These are phyloP conservation scores for Sugiyamaella lignohabitans DNA, from an alignment of 805 yeast genomes.

Conservation along the genomic window DNA sequence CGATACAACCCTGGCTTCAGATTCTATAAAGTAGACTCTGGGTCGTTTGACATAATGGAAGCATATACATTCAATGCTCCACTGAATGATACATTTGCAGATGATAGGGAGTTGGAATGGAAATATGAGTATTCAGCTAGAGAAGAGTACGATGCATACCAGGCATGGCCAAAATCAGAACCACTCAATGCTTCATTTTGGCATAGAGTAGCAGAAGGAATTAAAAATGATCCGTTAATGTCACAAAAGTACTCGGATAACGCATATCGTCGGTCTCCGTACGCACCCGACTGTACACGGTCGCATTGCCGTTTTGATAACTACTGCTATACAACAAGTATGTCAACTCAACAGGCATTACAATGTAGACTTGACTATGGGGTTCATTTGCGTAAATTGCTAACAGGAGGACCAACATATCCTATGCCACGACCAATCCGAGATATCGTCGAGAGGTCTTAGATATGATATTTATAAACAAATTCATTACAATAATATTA, in stretches of 20 bases:
- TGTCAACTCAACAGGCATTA: conserved; percentile 27
- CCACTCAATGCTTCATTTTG: conserved; percentile 63
- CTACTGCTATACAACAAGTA: conserved; percentile 37
- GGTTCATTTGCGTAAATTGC: conserved; percentile 5
- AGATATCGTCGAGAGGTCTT: conserved; percentile 6
- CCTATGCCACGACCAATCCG: conserved; percentile 28
- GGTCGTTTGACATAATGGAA: conserved; percentile 56
- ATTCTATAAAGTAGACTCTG: conserved; percentile 58
- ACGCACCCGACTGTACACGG: conserved; percentile 42
- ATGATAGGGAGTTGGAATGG: conserved; percentile 46
- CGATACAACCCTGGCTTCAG: conserved; percentile 66
- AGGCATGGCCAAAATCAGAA: conserved; percentile 48
- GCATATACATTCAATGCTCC: conserved; percentile 51
- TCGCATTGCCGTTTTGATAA: conserved; percentile 32
- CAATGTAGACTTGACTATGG: conserved; percentile 16
- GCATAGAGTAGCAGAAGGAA: conserved; percentile 47
- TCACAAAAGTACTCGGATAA: conserved; percentile 46
- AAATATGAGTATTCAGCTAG: conserved; percentile 58
- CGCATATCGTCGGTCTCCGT: conserved; percentile 51
- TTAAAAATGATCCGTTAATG: conserved; percentile 38
- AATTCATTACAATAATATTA: neutral
- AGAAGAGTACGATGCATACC: conserved; percentile 30
- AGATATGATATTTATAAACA: conserved; percentile 1
- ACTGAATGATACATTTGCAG: conserved; percentile 46
- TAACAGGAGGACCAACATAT: conserved; percentile 22